Conservation (phyloP, 148 eudicot species). For the Persicaria maculosa region DNA sequence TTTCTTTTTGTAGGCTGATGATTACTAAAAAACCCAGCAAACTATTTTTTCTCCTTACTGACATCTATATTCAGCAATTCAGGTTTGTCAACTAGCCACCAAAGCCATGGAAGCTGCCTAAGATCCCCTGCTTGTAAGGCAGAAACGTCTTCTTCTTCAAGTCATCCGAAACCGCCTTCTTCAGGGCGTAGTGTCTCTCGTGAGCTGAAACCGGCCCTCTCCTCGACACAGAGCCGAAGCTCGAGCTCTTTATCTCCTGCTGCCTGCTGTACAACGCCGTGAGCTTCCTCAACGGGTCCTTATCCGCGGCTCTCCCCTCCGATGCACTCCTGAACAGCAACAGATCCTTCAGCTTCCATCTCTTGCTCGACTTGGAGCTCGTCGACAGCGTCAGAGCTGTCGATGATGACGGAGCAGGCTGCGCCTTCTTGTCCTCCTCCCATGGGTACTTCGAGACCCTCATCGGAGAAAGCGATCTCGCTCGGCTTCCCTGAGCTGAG, state of each 20-base stretch:
- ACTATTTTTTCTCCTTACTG: neutral
- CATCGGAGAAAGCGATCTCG: conserved; percentile 40
- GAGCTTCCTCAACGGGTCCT: conserved; percentile 31
- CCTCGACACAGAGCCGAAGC: conserved; percentile 15
- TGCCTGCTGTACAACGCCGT: conserved; percentile 16
- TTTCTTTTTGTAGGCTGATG: neutral
- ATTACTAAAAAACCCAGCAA: neutral
- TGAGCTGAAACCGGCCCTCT: conserved; percentile 12
- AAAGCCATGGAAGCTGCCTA: conserved; percentile 4
- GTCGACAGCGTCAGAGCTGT: neutral
- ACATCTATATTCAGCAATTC: neutral
- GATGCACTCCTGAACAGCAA: conserved; percentile 71
- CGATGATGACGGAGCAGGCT: neutral
- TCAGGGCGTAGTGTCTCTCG: conserved; percentile 5
- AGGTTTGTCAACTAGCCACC: neutral
- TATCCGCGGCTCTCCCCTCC: conserved; percentile 43
- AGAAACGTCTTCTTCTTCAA: conserved; percentile 9
- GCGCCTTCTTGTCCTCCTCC: conserved; percentile 16
- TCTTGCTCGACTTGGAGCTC: conserved; percentile 19
- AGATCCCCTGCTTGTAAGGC: conserved; percentile 13
- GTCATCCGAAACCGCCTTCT: conserved; percentile 10
- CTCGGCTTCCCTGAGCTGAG: conserved; percentile 7
- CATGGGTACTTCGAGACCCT: conserved; percentile 32
- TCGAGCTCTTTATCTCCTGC: conserved; percentile 31
- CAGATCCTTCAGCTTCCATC: conserved; percentile 62